A percentile compares a stretch with the other conserved stretches of the same genome.
Evolutionary conservation across 495 filamentous ascomycete species (phyloP).

Genomic region (Pyronema omphalodes): DNA sequence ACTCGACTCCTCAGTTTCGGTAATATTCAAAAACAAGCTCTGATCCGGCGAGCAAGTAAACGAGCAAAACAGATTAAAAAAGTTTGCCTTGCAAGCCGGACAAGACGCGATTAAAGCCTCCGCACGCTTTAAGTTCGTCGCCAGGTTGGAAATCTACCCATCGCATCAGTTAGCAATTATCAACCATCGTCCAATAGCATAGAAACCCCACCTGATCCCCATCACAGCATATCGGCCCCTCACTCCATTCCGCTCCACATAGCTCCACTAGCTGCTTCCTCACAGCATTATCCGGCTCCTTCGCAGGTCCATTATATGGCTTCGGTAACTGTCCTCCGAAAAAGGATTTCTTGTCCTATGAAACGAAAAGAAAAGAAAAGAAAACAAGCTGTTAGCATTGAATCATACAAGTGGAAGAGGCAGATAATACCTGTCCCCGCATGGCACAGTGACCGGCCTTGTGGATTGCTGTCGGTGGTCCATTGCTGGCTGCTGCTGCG

Average conservation of each 20-base stretch:
- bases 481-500: neutral
- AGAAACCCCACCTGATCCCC: constrained; percentile 46
- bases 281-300: constrained; percentile 46
- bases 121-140: constrained; percentile 66
- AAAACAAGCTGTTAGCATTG: constrained; percentile 9
- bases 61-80: constrained; percentile 92
- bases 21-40: constrained; percentile 88
- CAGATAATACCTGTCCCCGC: constrained; percentile 35
- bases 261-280: constrained; percentile 62
- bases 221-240: constrained; percentile 68
- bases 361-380: too few species aligned
- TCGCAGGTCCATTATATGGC: constrained; percentile 74
- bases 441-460: constrained; percentile 83
- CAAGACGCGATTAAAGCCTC: constrained; percentile 77
- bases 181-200: too few species aligned
- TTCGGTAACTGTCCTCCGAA: constrained; percentile 81
- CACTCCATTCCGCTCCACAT: constrained; percentile 70
- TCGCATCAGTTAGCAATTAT: too few species aligned
- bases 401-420: neutral
- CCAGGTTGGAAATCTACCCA: constrained; percentile 51
- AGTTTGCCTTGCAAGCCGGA: constrained; percentile 91
- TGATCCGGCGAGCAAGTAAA: constrained; percentile 97
- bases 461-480: constrained; percentile 41
- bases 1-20: constrained; percentile 44
- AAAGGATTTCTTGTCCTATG: constrained; percentile 59